Conservation (phyloP, 768 basidiomycete species). For the Serendipita sp. region DNA sequence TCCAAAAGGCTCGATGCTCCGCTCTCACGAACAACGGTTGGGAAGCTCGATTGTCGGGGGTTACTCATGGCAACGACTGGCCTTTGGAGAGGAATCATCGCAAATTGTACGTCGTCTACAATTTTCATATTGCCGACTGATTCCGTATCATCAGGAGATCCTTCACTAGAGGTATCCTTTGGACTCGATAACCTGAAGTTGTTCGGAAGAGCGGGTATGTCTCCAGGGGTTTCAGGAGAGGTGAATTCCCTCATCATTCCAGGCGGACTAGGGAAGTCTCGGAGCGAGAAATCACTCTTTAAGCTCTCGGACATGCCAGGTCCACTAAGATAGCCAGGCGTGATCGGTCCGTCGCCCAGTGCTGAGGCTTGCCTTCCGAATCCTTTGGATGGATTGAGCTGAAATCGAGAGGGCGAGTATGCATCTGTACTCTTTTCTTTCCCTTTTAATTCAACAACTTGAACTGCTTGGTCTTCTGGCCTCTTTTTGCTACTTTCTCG, state of each 20-base stretch:
- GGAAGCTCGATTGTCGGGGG: background rate
- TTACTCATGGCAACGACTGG: background rate
- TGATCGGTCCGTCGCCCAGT: background rate
- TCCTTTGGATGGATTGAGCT: too few species aligned
- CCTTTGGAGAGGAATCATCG: background rate
- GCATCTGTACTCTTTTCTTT: background rate
- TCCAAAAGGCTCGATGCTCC: background rate
- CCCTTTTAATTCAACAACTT: background rate
- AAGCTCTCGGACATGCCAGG: background rate
- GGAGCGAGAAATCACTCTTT: conserved; percentile 4
- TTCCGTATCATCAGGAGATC: background rate
- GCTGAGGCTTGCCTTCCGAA: too few species aligned
- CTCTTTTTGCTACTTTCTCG: background rate
- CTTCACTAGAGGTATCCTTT: too few species aligned
- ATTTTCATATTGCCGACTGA: background rate
- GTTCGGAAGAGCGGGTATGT: background rate
- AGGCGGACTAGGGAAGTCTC: conserved; percentile 1
- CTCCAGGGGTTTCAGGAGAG: background rate
- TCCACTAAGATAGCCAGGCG: background rate
- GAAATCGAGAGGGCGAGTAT: background rate
- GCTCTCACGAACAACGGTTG: background rate
- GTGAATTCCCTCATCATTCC: background rate
- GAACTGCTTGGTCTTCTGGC: background rate
- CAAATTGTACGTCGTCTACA: conserved; percentile 1
- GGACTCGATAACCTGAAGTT: background rate